Percentiles rank a stretch among this genome's conserved stretches.
Evolutionary conservation across 2,329 filamentous ascomycete species (phyloP).

Genomic region (Coniochaeta prunicola): DNA sequence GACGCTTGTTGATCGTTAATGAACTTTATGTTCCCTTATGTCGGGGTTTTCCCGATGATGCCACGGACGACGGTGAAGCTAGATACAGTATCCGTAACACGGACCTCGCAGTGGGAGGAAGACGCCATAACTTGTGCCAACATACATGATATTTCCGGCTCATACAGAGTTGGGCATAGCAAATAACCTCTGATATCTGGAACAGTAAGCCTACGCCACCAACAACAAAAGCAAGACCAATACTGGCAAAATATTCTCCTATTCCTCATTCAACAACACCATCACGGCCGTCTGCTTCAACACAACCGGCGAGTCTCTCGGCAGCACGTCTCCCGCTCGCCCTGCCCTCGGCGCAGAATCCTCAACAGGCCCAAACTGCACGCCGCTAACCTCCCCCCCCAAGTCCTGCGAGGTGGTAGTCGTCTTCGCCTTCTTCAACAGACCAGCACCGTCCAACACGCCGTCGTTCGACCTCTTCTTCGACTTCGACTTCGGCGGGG

Average conservation of each 20-base stretch:
- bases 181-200: not conserved
- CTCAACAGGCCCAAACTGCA: not conserved
- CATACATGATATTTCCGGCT: not conserved
- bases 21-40: not conserved
- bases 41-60: not conserved
- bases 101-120: not conserved
- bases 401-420: not conserved
- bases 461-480: not conserved
- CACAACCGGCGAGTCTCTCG: not conserved
- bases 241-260: not conserved
- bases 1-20: not conserved
- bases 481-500: not conserved
- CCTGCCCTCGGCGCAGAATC: not conserved
- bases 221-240: not conserved
- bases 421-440: not conserved
- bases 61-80: not conserved
- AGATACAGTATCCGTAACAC: not conserved
- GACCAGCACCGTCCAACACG: not conserved
- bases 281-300: not conserved
- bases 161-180: not conserved
- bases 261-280: not conserved
- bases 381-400: not conserved
- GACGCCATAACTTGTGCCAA: not conserved
- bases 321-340: not conserved
- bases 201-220: not conserved